phyloP scores from a whole-genome alignment of 2,329 filamentous ascomycete species.

The Pestalotiopsis sp. region DNA sequence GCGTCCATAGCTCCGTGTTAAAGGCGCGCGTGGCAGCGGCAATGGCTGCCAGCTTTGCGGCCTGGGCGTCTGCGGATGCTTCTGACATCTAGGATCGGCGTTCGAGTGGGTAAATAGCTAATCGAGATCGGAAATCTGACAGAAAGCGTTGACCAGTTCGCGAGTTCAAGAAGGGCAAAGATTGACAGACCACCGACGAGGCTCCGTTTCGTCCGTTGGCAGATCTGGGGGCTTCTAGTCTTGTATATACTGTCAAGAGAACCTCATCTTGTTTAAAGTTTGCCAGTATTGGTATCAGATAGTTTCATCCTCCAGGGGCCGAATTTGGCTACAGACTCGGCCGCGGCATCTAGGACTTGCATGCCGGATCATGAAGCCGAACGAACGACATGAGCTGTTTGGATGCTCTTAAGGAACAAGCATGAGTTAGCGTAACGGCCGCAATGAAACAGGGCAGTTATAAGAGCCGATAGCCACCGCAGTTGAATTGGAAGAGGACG shows the following conservation, averaged over 20 bases:
- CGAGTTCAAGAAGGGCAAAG: neutral
- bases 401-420: neutral
- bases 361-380: neutral
- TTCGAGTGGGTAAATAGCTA: neutral
- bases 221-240: neutral
- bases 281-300: neutral
- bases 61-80: neutral
- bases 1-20: conserved; percentile 24
- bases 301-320: neutral
- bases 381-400: neutral
- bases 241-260: neutral
- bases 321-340: neutral
- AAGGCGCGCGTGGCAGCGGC: conserved; percentile 5
- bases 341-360: neutral
- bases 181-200: neutral
- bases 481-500: neutral
- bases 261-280: neutral
- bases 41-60: neutral
- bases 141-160: neutral
- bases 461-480: neutral
- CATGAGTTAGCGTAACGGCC: neutral
- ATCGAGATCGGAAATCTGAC: neutral
- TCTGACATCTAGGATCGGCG: neutral
- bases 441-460: neutral
- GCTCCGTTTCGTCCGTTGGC: neutral